Evolutionary conservation across 129 eudicot species (phyloP).

Genomic region (Calendula officinalis): DNA sequence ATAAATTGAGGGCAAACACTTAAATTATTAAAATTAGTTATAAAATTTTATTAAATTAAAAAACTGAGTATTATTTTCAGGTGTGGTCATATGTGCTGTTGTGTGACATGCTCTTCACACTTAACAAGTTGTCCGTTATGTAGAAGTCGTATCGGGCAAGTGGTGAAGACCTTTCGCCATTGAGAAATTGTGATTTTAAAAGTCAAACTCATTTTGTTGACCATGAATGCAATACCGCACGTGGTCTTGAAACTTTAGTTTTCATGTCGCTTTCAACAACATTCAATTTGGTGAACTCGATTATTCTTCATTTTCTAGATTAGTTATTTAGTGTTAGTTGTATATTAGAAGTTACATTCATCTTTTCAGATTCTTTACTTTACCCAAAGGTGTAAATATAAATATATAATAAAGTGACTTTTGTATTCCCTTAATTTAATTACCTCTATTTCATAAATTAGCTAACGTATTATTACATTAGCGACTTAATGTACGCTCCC

Average conservation of each 20-base stretch:
- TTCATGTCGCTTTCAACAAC: background rate
- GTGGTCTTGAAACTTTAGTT: too few relatives aligned
- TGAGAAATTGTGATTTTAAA: constrained; percentile 22
- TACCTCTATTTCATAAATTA: background rate
- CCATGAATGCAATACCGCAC: constrained; percentile 2
- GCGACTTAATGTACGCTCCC: too few relatives aligned
- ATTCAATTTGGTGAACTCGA: constrained; percentile 8
- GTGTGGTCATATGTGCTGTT: constrained; percentile 99
- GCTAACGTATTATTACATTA: background rate
- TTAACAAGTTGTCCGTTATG: constrained; percentile 84
- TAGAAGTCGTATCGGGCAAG: constrained; percentile 69
- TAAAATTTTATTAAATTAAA: background rate
- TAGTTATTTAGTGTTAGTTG: constrained; percentile 20
- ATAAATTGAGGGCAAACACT: too few relatives aligned
- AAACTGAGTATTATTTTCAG: constrained; percentile 42
- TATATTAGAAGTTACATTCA: constrained; percentile 29
- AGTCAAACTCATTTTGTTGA: constrained; percentile 15
- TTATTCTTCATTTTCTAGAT: constrained; percentile 7
- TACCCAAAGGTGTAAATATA: constrained; percentile 27
- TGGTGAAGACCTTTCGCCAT: constrained; percentile 80
- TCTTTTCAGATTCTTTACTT: constrained; percentile 22
- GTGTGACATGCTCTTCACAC: constrained; percentile 76
- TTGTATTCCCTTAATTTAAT: background rate
- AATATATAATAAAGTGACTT: background rate
- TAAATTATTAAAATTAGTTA: too few relatives aligned